Evolutionary conservation across 306 rosid genomes (phyloP).

Genomic region (Cucumis cinereus): DNA sequence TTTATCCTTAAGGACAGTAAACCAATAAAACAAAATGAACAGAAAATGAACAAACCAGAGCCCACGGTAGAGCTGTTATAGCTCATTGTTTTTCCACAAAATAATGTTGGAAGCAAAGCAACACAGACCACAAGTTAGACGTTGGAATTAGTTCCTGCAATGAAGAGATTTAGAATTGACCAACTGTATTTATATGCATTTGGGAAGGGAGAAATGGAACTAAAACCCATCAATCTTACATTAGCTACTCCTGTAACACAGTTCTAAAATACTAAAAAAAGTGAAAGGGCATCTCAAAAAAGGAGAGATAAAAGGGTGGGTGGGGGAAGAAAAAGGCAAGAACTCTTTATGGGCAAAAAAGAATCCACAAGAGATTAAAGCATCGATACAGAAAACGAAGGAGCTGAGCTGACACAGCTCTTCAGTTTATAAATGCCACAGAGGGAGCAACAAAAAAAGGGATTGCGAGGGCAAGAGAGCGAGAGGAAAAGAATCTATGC

Average conservation of each 20-base stretch:
- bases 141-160: constrained; percentile 45
- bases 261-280: constrained; percentile 38
- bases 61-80: constrained; percentile 33
- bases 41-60: constrained; percentile 54
- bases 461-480: constrained; percentile 3
- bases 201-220: constrained; percentile 26
- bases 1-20: background rate
- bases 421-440: constrained; percentile 24
- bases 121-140: constrained; percentile 20
- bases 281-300: constrained; percentile 55
- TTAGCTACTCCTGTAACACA: constrained; percentile 2
- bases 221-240: constrained; percentile 31
- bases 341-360: constrained; percentile 45
- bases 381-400: constrained; percentile 35
- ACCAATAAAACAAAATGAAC: background rate
- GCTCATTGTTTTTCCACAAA: constrained; percentile 47
- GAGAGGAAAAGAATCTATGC: constrained; percentile 46
- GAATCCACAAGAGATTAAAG: constrained; percentile 24
- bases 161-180: constrained; percentile 35
- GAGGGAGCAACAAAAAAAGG: background rate
- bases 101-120: constrained; percentile 10
- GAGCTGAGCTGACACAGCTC: constrained; percentile 25
- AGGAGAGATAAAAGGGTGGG: constrained; percentile 19
- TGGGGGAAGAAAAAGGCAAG: constrained; percentile 18
- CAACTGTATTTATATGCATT: constrained; percentile 47